A percentile compares a stretch with the other conserved stretches of the same genome.
Evolutionary conservation across 1,139 yeast genomes (phyloP).

Genomic region (Nakaseomyces kungkrabaensis): DNA sequence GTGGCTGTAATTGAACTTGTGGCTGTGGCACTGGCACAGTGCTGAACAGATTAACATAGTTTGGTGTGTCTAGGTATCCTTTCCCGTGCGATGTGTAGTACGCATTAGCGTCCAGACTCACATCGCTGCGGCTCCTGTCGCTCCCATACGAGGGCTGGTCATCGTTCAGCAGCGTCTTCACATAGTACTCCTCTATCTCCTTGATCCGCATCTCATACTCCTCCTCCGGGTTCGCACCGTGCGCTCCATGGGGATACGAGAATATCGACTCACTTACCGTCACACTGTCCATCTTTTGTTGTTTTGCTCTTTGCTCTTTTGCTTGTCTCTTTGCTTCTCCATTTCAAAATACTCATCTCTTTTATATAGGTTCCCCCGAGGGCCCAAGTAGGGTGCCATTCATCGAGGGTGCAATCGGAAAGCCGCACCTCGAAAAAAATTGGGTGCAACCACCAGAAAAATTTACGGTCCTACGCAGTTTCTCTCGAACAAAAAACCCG

Average conservation of each 20-base stretch:
- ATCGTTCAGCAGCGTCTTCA: constrained; percentile 25
- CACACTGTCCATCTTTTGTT: background rate
- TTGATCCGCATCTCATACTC: constrained; percentile 19
- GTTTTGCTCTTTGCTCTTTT: background rate
- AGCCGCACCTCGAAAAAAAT: too few relatives aligned
- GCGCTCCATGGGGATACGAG: background rate
- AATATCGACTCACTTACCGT: constrained; percentile 2
- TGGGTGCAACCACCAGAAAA: too few relatives aligned
- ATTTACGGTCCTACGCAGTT: too few relatives aligned
- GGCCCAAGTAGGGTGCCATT: too few relatives aligned
- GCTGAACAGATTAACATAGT: background rate
- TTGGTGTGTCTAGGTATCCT: background rate
- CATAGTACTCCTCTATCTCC: constrained; percentile 29
- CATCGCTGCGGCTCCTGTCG: background rate
- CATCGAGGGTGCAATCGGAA: too few relatives aligned
- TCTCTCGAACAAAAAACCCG: too few relatives aligned
- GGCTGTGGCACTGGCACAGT: background rate
- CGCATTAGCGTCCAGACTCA: background rate
- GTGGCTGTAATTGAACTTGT: background rate
- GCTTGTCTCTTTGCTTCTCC: background rate
- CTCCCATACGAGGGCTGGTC: constrained; percentile 5
- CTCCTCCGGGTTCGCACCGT: constrained; percentile 14
- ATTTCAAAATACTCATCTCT: background rate
- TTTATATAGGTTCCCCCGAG: too few relatives aligned
- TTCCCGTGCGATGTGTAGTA: background rate